phyloP scores from a whole-genome alignment of 257 asterid species.

The Nicotiana attenuata region DNA sequence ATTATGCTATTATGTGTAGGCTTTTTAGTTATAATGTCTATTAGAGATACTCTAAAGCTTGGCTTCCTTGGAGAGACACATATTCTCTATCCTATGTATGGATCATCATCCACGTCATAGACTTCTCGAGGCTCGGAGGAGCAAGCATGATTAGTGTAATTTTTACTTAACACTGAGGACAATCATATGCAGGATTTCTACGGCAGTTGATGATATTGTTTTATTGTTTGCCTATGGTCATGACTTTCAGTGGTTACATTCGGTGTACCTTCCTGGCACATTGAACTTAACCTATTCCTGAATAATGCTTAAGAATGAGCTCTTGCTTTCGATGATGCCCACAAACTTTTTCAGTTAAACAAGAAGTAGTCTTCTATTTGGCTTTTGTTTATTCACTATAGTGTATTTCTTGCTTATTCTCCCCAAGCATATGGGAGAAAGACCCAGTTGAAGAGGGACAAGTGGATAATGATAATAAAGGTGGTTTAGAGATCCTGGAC shows the following conservation, averaged over 20 bases:
- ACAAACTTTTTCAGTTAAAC: neutral
- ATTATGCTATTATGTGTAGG: neutral
- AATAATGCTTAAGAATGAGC: neutral
- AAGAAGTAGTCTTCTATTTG: neutral
- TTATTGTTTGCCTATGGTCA: neutral
- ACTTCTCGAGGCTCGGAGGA: neutral
- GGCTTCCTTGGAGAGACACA: neutral
- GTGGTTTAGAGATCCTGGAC: neutral
- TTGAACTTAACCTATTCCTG: neutral
- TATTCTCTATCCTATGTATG: neutral
- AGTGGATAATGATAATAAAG: neutral
- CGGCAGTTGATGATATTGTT: neutral
- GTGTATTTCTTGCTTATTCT: neutral
- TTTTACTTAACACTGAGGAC: neutral
- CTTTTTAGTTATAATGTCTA: neutral
- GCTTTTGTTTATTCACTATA: neutral
- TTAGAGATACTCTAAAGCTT: neutral
- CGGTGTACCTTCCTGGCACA: neutral
- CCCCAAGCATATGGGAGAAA: neutral
- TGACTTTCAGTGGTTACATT: neutral
- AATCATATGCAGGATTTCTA: neutral
- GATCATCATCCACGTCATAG: neutral
- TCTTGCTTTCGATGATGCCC: neutral
- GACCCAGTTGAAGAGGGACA: neutral
- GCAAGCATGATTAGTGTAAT: neutral